Evolutionary conservation across 2,329 filamentous ascomycete species (phyloP), one percentile per base, ranked within the genome.

Genomic region (Lecanicillium sp.): DNA sequence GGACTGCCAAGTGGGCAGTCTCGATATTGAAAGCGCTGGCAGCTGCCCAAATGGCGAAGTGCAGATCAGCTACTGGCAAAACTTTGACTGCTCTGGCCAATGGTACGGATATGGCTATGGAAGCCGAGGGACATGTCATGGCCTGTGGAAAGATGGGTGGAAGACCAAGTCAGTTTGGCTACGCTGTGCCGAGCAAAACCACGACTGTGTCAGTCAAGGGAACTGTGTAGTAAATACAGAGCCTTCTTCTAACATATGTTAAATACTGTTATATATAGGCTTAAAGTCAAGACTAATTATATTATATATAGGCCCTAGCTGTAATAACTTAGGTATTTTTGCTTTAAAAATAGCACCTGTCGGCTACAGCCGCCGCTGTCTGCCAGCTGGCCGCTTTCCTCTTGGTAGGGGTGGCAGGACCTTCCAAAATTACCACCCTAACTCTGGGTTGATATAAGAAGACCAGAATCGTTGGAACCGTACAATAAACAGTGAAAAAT

Each of bases 101-200:
- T 40, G 39, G 39, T 40, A 36, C n/a, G 39, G 39, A 1, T 40
- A 36, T 17, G 39, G 33, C 18, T 40, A 40, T 5, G 32, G 13
- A 4, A 40, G 29, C n/a, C 30, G 29, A 19, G 36, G 36, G 6
- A 18, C 18, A 2, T 40, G 39, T 10, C 27, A 33, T 11, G 10
- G 27, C 9, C 20, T 40, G 4, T 40, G 39, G 39, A 36, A 32
- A 4, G 20, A 22, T n/a, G 39, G 39, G 14, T 36, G 39, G 39
- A 36, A 25, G 12, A 36, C 36, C 20, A 41, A 41, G 29, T 36
- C 39, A 5, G 22, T 37, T 4, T 36, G 29, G 5, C 27, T 41
- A 8, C 36, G 20, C 14, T 41, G 39, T n/a, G 39, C 15, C 8
- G 36, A 41, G 39, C 33, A 37, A 17, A 36, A 33, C 17, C 33